Percentiles rank a stretch among this genome's conserved stretches.
Conservation (phyloP, 768 basidiomycete genomes). For the Tephrocybe sp. region DNA sequence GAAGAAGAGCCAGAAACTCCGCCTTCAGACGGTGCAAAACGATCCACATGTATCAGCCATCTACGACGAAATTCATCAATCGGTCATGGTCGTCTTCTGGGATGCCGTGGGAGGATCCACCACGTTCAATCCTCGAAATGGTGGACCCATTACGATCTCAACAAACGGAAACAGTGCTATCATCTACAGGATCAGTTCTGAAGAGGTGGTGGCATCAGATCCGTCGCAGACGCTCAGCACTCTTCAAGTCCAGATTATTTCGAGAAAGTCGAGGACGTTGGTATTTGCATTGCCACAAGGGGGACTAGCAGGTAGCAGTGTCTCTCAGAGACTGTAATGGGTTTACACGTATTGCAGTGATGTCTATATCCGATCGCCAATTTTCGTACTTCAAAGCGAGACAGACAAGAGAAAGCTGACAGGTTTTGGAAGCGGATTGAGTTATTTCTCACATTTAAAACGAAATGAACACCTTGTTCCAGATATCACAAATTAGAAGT, state of each 20-base stretch:
- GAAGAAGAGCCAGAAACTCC: slow-evolving; percentile 29
- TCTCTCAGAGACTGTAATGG: slow-evolving; percentile 22
- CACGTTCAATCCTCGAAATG: slow-evolving; percentile 28
- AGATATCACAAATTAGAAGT: neutral
- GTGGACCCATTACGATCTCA: slow-evolving; percentile 31
- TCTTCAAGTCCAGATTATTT: slow-evolving; percentile 36
- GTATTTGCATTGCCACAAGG: slow-evolving; percentile 43
- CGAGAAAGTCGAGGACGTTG: slow-evolving; percentile 29
- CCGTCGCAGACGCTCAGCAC: slow-evolving; percentile 54
- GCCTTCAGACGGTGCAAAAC: slow-evolving; percentile 43
- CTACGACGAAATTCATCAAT: slow-evolving; percentile 39
- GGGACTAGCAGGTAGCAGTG: slow-evolving; percentile 52
- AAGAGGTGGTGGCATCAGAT: slow-evolving; percentile 58
- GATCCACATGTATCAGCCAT: slow-evolving; percentile 49
- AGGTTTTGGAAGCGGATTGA: too few relatives aligned
- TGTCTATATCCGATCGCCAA: too few relatives aligned
- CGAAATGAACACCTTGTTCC: neutral
- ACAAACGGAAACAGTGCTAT: slow-evolving; percentile 42
- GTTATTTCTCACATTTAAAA: too few relatives aligned
- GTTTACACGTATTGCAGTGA: too few relatives aligned
- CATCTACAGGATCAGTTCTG: slow-evolving; percentile 39
- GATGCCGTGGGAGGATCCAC: slow-evolving; percentile 41
- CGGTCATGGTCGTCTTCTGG: slow-evolving; percentile 61
- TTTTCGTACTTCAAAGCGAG: too few relatives aligned
- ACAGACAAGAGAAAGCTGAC: too few relatives aligned